Base-by-base conservation (phyloP, 441 rosid genomes). In the Flueggea neowawraea region DNA sequence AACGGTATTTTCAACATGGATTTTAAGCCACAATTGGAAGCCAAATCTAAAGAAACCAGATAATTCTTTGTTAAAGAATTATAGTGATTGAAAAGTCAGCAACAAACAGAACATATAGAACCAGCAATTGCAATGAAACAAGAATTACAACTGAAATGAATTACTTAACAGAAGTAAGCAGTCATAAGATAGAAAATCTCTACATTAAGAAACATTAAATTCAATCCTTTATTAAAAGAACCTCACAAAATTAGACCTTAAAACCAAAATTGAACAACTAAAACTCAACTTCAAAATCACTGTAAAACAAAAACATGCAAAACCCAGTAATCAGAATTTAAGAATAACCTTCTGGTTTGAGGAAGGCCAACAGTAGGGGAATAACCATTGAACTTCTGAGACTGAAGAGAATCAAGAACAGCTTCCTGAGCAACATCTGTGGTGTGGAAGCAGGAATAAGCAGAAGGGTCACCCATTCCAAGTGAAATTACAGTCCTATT, bases 401-500 rank as follows among this genome's bases (percentile, higher is more conserved):
- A 93, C 56, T 67, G 81, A 69, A 93, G 92, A 66, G 97, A 70
- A 54, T 82, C 86, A 45, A 70, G 63, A 58, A 85, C 91, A 72
- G 98, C 89, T 61, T 82, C 70, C 50, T 54, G 75, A 54, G 92
- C 89, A 54, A 68, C 77, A 50, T 69, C 84, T 5, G 96, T 73
- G 4, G 97, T 81, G 28, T 70, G 88, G 59, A 90, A 93, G 74
- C 96, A 90, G n/a, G 95, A 80, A 67, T 85, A 78, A 9, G 81
- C 85, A 31, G 96, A 74, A 54, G 98, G 98, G 80, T 93, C 98
- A 50, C 98, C 98, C 83, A 93, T 80, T 7, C 97, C 96, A 13
- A 88, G 69, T 5, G 96, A 85, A 71, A 93, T 83, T 31, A 85
- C 75, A 70, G 66, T 76, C 74, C 70, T 86, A 10, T 53, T 69